Evolutionary conservation across 441 rosid genomes (phyloP).

Genomic region (Gossypium davidsonii): DNA sequence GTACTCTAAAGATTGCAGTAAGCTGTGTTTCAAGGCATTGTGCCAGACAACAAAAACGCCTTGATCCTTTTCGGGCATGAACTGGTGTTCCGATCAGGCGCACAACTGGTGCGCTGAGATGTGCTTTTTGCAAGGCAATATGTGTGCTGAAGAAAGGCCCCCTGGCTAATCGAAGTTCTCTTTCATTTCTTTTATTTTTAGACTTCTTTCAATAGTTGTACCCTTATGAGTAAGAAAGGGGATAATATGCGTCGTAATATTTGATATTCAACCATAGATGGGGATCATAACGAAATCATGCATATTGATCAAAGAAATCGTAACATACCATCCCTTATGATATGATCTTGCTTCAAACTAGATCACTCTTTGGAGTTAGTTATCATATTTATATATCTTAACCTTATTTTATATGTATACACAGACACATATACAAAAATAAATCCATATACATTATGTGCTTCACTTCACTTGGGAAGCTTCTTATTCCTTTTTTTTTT

Average conservation of each 20-base stretch:
- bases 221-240: no score
- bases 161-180: not conserved
- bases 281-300: no score
- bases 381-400: not conserved
- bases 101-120: not conserved
- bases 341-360: not conserved
- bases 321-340: no score
- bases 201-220: not conserved
- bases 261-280: not conserved
- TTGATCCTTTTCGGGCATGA: not conserved
- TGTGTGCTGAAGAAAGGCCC: not conserved
- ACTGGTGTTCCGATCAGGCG: not conserved
- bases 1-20: not conserved
- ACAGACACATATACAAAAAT: no score
- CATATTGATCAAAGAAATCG: not conserved
- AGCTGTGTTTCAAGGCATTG: not conserved
- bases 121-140: not conserved
- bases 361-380: not conserved
- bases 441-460: no score
- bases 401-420: not conserved
- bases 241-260: no score
- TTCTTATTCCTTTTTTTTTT: not conserved
- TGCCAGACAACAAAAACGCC: not conserved
- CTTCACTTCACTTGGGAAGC: no score
- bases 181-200: not conserved